Percentiles rank a stretch among this genome's conserved stretches.
phyloP scores from a whole-genome alignment of 306 rosid genomes.

The Dalbergia oliveri region DNA sequence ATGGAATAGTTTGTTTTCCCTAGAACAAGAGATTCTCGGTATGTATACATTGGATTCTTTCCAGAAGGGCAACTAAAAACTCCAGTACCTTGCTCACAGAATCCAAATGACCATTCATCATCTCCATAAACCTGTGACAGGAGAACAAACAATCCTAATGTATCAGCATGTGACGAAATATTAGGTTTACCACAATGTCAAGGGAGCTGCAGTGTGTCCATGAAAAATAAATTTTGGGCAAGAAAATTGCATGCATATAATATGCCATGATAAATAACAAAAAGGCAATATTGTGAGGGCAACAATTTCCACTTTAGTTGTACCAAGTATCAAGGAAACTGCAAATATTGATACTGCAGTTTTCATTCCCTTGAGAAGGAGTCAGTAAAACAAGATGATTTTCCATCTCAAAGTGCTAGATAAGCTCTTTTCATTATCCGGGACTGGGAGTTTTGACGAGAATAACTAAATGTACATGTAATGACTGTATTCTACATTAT shows the following conservation, averaged over 20 bases:
- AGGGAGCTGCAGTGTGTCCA: not conserved
- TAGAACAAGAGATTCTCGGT: conserved; percentile 77
- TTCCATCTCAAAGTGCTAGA: not conserved
- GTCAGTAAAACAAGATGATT: not conserved
- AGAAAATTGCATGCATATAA: conserved; percentile 6
- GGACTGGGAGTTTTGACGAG: no score
- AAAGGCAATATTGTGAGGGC: not conserved
- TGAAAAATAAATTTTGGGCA: not conserved
- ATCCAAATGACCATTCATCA: conserved; percentile 99
- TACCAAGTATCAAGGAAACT: not conserved
- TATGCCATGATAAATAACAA: conserved; percentile 19
- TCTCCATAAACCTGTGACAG: conserved; percentile 79
- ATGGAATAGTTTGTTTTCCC: conserved; percentile 76
- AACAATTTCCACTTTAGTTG: no score
- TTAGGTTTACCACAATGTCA: conserved; percentile 1
- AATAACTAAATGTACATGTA: no score
- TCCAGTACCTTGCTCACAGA: conserved; percentile 95
- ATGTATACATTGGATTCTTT: conserved; percentile 96
- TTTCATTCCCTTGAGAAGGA: conserved; percentile 1
- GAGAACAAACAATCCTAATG: conserved; percentile 36
- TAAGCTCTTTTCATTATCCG: not conserved
- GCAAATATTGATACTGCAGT: conserved; percentile 12
- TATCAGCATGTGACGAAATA: conserved; percentile 24
- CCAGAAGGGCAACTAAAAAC: conserved; percentile 95
- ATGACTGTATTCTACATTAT: no score